A percentile compares a stretch with the other conserved stretches of the same genome.
These are phyloP conservation scores for Alternaria conjuncta DNA, from an alignment of 2,329 filamentous ascomycete species.

Conservation along the genomic window DNA sequence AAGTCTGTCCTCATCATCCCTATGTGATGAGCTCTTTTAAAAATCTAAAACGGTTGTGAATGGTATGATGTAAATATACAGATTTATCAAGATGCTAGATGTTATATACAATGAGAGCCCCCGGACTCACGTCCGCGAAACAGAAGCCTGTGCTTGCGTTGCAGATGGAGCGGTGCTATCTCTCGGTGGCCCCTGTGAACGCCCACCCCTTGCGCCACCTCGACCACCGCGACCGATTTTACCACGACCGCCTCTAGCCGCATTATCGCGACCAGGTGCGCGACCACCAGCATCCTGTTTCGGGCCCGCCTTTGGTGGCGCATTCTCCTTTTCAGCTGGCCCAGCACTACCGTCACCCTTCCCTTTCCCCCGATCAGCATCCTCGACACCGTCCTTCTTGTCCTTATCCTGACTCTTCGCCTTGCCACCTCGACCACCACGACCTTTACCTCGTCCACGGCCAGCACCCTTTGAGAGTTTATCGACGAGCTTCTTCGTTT, in stretches of 20 bases:
- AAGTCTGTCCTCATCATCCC: too few species aligned
- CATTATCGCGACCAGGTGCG: constrained; percentile 7
- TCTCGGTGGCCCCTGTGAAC: constrained; percentile 19
- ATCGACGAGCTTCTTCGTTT: constrained; percentile 47
- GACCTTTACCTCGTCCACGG: constrained; percentile 35
- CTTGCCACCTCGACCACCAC: constrained; percentile 19
- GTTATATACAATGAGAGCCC: background rate
- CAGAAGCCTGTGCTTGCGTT: background rate
- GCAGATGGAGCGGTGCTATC: constrained; percentile 11
- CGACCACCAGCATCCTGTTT: constrained; percentile 16
- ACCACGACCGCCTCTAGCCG: constrained; percentile 23
- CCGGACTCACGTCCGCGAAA: background rate
- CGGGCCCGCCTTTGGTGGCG: constrained; percentile 7
- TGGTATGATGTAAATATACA: background rate
- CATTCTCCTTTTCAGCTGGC: background rate
- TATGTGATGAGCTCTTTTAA: too few species aligned
- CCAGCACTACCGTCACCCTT: constrained; percentile 17
- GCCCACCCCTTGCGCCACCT: constrained; percentile 34
- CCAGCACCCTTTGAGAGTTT: constrained; percentile 26
- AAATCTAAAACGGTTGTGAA: background rate
- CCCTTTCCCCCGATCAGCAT: constrained; percentile 21
- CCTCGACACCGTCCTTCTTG: constrained; percentile 29
- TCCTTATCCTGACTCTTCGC: constrained; percentile 35
- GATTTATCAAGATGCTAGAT: background rate
- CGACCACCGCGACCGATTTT: constrained; percentile 27